These are phyloP conservation scores for Diatrype stigma DNA, from an alignment of 2,329 filamentous ascomycete genomes.

Conservation along the genomic window DNA sequence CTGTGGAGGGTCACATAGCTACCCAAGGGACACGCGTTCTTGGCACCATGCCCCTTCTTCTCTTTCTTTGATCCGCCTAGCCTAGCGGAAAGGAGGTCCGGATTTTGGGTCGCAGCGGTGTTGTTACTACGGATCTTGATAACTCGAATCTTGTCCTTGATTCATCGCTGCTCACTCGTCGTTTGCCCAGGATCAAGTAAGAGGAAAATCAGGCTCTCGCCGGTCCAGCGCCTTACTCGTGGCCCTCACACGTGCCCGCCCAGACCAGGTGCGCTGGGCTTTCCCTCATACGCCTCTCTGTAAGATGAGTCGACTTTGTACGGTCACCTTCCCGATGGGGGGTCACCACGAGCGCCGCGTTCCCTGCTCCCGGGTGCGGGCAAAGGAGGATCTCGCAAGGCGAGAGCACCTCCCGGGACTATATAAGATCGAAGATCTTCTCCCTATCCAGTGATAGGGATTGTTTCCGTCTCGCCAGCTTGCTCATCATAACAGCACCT, in stretches of 20 bases:
- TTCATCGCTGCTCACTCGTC: not conserved
- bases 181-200: not conserved
- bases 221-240: not conserved
- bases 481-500: not conserved
- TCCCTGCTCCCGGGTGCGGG: not conserved
- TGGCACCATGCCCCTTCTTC: not conserved
- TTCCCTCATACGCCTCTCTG: not conserved
- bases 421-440: not conserved
- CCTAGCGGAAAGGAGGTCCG: not conserved
- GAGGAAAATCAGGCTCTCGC: not conserved
- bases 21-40: not conserved
- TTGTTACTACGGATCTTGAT: not conserved
- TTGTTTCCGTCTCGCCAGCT: not conserved
- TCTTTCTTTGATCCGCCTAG: not conserved
- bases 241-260: not conserved
- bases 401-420: not conserved
- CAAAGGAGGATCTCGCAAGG: not conserved
- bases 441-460: not conserved
- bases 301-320: not conserved
- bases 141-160: not conserved
- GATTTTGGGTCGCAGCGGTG: not conserved
- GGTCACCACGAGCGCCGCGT: not conserved
- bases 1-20: not conserved
- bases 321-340: not conserved
- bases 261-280: no score